Evolutionary conservation across 208 protist species (phyloP).

Genomic region (Acanthamoeba lenticulata): DNA sequence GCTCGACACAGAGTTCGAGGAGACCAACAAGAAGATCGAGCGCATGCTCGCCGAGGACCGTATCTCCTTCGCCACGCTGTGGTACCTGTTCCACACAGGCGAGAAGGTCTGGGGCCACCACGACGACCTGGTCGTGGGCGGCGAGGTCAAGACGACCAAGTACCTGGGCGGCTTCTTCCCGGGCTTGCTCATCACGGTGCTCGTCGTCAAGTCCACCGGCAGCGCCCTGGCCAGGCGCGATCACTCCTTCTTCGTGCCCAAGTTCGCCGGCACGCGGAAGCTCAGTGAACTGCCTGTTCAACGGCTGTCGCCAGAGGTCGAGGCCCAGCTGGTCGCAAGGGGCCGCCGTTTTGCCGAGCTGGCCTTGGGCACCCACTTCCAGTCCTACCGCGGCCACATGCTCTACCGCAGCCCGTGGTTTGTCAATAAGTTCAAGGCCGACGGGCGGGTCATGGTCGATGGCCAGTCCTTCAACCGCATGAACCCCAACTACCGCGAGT

Average conservation of each 20-base stretch:
- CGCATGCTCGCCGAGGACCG: not conserved
- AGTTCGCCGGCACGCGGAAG: not conserved
- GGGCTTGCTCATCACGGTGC: not conserved
- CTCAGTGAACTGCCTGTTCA: not conserved
- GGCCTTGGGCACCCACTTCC: not conserved
- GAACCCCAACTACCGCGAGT: constrained; percentile 4
- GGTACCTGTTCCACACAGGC: not conserved
- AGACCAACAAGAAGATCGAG: not conserved
- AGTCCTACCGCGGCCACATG: not conserved
- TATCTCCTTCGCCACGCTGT: not conserved
- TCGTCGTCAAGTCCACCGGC: not conserved
- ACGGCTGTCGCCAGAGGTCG: not conserved
- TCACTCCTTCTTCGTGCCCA: not conserved
- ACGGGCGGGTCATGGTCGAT: not conserved
- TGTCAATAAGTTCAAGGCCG: not conserved
- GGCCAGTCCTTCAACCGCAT: not conserved
- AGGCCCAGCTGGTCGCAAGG: not conserved
- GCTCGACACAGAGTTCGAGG: not conserved
- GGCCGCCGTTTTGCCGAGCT: not conserved
- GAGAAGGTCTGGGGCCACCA: not conserved
- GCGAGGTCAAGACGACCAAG: not conserved
- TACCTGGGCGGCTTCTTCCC: not conserved
- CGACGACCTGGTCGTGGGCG: not conserved
- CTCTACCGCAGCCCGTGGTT: not conserved
- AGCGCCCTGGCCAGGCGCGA: not conserved